Percentiles rank a stretch among this genome's conserved stretches.
Evolutionary conservation across 129 eudicot species (phyloP).

Genomic region (carrot (Daucus carota)): DH1_v3.0 NC_030381.2:18945501-18946000

Average conservation of each 20-base stretch:
- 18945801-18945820: background rate
- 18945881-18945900: conserved; percentile 58
- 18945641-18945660: background rate
- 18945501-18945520: background rate
- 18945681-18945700: conserved; percentile 16
- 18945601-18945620: background rate
- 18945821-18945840: background rate
- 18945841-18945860: conserved; percentile 27
- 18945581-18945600: background rate
- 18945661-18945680: background rate
- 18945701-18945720: background rate
- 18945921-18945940: conserved; percentile 87
- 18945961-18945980: background rate
- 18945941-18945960: conserved; percentile 39
- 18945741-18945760: background rate
- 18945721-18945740: background rate
- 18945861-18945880: conserved; percentile 63
- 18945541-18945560: background rate
- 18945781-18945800: background rate
- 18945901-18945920: conserved; percentile 85
- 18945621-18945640: background rate
- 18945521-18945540: background rate
- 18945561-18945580: background rate
- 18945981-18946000: background rate
- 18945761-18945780: background rate